A percentile compares a stretch with the other conserved stretches of the same genome.
Conservation (phyloP, 2,329 filamentous ascomycete genomes). For the Fusarium secorum region DNA sequence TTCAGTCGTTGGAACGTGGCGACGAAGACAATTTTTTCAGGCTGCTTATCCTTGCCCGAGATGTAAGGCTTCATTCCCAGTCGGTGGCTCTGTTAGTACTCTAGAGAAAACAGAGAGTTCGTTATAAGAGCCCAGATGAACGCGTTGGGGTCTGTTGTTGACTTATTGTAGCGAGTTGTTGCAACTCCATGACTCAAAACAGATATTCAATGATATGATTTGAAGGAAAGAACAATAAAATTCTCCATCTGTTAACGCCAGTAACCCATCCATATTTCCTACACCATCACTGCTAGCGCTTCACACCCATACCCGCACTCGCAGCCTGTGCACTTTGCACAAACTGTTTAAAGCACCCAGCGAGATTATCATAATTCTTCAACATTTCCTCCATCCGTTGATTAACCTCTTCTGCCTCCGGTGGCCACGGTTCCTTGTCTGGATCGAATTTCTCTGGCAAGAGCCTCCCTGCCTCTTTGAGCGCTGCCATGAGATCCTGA, state of each 20-base stretch:
- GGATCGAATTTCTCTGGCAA: background rate
- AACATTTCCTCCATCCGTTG: background rate
- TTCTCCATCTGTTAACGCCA: no score
- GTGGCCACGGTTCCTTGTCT: background rate
- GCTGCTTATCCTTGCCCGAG: background rate
- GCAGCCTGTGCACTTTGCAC: constrained; percentile 5
- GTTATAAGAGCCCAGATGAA: background rate
- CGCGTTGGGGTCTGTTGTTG: background rate
- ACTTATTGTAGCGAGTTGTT: background rate
- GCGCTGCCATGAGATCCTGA: background rate
- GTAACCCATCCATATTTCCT: accelerated
- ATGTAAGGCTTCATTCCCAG: background rate
- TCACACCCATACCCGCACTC: background rate
- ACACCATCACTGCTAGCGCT: background rate
- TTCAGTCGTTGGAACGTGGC: accelerated
- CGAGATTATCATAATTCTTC: background rate
- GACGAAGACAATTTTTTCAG: background rate
- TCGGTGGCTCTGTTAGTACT: background rate
- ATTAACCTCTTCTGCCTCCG: constrained; percentile 1
- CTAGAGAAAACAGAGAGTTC: background rate
- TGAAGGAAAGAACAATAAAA: no score
- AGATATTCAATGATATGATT: background rate
- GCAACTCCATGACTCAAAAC: background rate
- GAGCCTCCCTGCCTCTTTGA: background rate
- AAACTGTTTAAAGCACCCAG: constrained; percentile 6